Evolutionary conservation across 257 asterid genomes (phyloP).

Genomic region (Nyctanthes arbortristis): DNA sequence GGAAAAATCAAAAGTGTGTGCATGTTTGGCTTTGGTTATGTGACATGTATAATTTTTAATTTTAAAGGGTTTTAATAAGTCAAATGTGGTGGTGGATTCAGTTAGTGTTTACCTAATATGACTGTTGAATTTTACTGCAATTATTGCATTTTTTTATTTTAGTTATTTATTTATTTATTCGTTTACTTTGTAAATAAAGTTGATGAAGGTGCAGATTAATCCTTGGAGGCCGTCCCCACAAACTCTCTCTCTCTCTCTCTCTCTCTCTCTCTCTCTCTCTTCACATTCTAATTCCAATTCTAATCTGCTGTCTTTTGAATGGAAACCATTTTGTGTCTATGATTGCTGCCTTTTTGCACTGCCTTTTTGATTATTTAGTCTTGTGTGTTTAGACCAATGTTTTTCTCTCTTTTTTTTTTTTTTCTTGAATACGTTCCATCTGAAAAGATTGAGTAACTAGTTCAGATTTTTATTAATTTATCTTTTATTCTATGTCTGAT

Average conservation of each 20-base stretch:
- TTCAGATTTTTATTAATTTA: no score
- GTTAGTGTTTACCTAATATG: slow-evolving; percentile 20
- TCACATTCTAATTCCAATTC: slow-evolving; percentile 9
- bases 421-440: no score
- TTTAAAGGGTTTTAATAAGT: slow-evolving; percentile 21
- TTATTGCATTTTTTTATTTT: no score
- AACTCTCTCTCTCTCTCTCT: background rate
- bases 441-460: no score
- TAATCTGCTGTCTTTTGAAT: slow-evolving; percentile 26
- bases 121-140: slow-evolving; percentile 30
- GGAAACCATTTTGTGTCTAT: slow-evolving; percentile 32
- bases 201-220: slow-evolving; percentile 9
- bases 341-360: slow-evolving; percentile 19
- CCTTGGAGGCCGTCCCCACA: background rate
- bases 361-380: slow-evolving; percentile 19
- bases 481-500: no score
- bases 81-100: slow-evolving; percentile 30
- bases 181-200: slow-evolving; percentile 20
- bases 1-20: slow-evolving; percentile 9
- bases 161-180: no score
- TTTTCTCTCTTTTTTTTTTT: no score
- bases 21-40: slow-evolving; percentile 9
- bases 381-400: background rate
- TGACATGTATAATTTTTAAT: background rate
- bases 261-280: slow-evolving; percentile 15